phyloP scores from a whole-genome alignment of 768 basidiomycete genomes.

The Pleurotus sapidus region DNA sequence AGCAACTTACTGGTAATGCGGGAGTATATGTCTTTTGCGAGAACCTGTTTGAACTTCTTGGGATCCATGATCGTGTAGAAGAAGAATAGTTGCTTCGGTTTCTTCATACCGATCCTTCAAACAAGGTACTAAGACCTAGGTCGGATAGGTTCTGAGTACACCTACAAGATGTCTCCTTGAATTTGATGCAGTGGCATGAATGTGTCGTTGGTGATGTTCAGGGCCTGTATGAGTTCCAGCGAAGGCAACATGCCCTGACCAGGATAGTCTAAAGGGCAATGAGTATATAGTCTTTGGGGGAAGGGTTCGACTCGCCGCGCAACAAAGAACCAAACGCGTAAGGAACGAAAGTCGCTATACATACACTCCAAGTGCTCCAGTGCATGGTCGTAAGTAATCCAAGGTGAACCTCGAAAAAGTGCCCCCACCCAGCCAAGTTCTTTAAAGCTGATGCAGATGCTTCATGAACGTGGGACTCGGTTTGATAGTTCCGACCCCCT shows the following conservation, averaged over 20 bases:
- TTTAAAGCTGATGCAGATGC: no score
- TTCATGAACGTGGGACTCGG: no score
- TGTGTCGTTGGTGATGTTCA: slow-evolving; percentile 8
- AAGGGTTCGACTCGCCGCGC: background rate
- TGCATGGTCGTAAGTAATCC: background rate
- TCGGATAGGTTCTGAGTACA: no score
- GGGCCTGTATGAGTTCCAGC: slow-evolving; percentile 4
- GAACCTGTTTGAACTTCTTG: slow-evolving; percentile 13
- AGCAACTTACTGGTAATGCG: background rate
- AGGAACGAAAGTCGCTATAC: background rate
- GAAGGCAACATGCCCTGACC: background rate
- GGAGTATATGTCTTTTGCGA: slow-evolving; percentile 1
- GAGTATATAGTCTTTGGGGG: no score
- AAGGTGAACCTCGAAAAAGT: no score
- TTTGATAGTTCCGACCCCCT: no score
- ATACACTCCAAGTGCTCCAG: background rate
- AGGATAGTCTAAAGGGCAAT: background rate
- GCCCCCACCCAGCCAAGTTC: no score
- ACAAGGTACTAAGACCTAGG: background rate
- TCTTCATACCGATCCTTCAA: slow-evolving; percentile 19
- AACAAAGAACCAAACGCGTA: slow-evolving; percentile 1
- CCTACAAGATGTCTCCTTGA: slow-evolving; percentile 19
- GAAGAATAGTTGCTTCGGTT: slow-evolving; percentile 18
- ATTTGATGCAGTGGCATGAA: slow-evolving; percentile 15
- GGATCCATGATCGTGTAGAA: slow-evolving; percentile 18